Evolutionary conservation across 2,329 filamentous ascomycete genomes (phyloP), one percentile per base, ranked within the genome.

Genomic region (Plenodomus tracheiphilus): DNA sequence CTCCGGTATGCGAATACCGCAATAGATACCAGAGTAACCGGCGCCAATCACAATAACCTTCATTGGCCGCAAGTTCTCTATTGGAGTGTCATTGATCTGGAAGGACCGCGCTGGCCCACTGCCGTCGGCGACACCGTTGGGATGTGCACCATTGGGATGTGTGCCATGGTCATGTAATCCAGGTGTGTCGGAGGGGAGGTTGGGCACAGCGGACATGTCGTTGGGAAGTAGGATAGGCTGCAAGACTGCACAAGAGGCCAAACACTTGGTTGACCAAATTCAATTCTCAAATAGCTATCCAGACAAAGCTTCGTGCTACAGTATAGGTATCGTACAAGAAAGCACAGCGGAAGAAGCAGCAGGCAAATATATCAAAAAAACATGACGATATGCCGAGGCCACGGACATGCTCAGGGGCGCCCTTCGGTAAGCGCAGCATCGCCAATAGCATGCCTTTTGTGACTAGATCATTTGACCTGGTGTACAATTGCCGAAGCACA

Each of bases 31-130:
- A 0, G 73, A 75, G 41, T 73, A 76, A 1, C 74, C 74, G 32
- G 74, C 74, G 22, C 74, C 74, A 20, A 78, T 75, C 3, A 76
- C 71, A 43, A 77, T 74, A 35, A 77, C 73, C 41, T 68, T 75
- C 19, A 78, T 59, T 3, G 65, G 72, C 6, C 75, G 65, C 34
- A 70, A 62, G 45, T 77, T 76, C 43, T 78, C 75, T n/a, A 77
- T 61, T 0, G 73, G 70, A 2, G 53, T 50, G 43, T 77, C 70
- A 41, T 69, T 67, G 2, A 77, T 58, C 9, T 62, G 55, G 47
- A 65, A 69, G n/a, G 60, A 13, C 18, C 43, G 9, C 13, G 28
- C 28, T 15, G 28, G 6, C 11, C 16, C n/a, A 37, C 32, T 16
- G 51, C 52, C 13, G 34, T 60, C 60, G 5, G 39, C 40, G 11